A percentile compares a stretch with the other conserved stretches of the same genome.
Evolutionary conservation across 352 stramenopile species (phyloP).

Genomic region (Phytophthora ohioensis): DNA sequence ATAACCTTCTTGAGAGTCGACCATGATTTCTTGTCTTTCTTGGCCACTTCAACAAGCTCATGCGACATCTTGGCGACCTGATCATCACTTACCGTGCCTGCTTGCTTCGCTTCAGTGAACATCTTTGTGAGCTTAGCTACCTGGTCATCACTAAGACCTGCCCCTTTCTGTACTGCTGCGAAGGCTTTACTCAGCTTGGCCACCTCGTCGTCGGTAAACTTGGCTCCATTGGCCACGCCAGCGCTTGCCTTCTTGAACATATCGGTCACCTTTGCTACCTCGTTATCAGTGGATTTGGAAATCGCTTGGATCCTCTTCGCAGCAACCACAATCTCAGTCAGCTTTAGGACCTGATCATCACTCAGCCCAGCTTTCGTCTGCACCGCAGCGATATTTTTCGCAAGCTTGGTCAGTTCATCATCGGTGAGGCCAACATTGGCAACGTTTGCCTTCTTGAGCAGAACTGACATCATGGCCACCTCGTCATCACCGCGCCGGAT

Average conservation of each 20-base stretch:
- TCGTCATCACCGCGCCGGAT: neutral
- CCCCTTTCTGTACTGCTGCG: no score
- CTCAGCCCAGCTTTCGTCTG: neutral
- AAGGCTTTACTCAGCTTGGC: no score
- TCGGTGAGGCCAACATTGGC: neutral
- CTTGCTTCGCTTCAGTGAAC: neutral
- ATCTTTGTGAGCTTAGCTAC: neutral
- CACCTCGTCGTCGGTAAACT: no score
- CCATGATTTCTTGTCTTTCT: neutral
- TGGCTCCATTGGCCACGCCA: no score
- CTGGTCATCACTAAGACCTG: no score
- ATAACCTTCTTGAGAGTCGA: neutral
- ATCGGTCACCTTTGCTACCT: no score
- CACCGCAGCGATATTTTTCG: neutral
- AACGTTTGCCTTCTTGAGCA: neutral
- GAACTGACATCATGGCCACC: neutral
- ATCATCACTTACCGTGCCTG: neutral
- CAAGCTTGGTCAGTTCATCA: neutral
- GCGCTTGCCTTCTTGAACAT: no score
- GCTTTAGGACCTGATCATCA: neutral
- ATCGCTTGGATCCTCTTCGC: neutral
- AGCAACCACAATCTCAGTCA: no score
- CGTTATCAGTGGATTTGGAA: no score
- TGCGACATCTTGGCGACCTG: neutral
- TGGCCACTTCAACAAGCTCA: neutral